Conservation (phyloP, 2,329 filamentous ascomycete species). For the Scopulariopsis brevicaulis region DNA sequence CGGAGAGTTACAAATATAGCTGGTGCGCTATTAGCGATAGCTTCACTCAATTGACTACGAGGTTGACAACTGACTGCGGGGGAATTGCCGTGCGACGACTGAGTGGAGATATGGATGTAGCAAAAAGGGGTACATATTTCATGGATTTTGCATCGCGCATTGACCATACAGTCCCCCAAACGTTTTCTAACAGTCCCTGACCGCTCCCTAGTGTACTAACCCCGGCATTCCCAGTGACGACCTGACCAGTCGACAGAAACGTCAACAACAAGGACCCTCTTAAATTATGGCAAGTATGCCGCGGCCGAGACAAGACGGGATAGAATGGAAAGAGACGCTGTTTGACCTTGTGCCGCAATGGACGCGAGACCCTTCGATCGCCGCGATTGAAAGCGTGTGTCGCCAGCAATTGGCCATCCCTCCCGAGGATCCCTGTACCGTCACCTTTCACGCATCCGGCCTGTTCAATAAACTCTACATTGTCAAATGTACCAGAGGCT, state of each 20-base stretch:
- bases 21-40: no score
- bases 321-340: conserved; percentile 7
- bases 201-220: no score
- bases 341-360: conserved; percentile 7
- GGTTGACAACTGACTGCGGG: no score
- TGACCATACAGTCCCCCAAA: no score
- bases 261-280: neutral
- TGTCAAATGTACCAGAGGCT: conserved; percentile 4
- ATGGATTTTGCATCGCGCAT: no score
- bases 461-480: conserved; percentile 14
- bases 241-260: neutral
- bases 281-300: neutral
- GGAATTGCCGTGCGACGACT: no score
- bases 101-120: no score
- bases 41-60: no score
- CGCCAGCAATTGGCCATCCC: conserved; percentile 5
- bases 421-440: conserved; percentile 6
- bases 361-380: conserved; percentile 7
- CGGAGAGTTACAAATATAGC: no score
- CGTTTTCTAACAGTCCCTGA: no score
- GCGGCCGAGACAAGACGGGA: neutral
- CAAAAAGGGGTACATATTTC: no score
- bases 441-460: conserved; percentile 8
- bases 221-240: no score
- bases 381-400: conserved; percentile 9